phyloP scores from a whole-genome alignment of 2,329 filamentous ascomycete genomes.

The Apiospora saccharicola region DNA sequence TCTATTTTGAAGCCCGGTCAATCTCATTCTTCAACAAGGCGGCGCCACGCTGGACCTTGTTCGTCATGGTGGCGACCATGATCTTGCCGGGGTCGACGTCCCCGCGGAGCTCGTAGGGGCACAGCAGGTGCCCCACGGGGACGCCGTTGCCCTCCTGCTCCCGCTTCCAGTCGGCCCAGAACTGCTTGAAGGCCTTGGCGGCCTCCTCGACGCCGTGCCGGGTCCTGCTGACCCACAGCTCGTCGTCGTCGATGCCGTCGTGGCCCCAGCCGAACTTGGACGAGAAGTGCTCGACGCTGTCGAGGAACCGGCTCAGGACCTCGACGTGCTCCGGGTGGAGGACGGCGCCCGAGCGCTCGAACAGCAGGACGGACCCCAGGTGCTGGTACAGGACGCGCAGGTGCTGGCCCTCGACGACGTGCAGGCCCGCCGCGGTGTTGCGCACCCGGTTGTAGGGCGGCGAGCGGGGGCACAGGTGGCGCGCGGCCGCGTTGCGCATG shows the following conservation, averaged over 20 bases:
- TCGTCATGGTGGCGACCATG: not conserved
- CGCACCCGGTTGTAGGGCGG: not conserved
- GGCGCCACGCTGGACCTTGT: constrained; percentile 6
- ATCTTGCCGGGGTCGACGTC: not conserved
- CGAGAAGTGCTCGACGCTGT: constrained; percentile 8
- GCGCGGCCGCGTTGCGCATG: constrained; percentile 25
- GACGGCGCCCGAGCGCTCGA: constrained; percentile 23
- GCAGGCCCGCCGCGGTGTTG: not conserved
- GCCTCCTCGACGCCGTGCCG: not conserved
- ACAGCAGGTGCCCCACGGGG: not conserved
- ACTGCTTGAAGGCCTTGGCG: constrained; percentile 23
- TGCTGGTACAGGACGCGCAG: constrained; percentile 13
- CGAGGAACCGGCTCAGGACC: constrained; percentile 26
- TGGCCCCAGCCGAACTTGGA: not conserved
- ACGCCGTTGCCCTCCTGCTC: constrained; percentile 8
- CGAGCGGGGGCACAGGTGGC: constrained; percentile 13
- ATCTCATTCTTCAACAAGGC: not conserved
- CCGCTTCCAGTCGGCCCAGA: constrained; percentile 26
- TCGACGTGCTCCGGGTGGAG: constrained; percentile 26
- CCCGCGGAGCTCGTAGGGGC: constrained; percentile 14
- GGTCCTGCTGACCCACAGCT: not conserved
- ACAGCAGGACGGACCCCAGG: constrained; percentile 20
- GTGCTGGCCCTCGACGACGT: not conserved
- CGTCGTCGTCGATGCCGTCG: not conserved
- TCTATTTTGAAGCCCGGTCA: too few species aligned